These are phyloP conservation scores for Cytospora chrysosperma DNA, from an alignment of 2,329 filamentous ascomycete species.

Conservation along the genomic window DNA sequence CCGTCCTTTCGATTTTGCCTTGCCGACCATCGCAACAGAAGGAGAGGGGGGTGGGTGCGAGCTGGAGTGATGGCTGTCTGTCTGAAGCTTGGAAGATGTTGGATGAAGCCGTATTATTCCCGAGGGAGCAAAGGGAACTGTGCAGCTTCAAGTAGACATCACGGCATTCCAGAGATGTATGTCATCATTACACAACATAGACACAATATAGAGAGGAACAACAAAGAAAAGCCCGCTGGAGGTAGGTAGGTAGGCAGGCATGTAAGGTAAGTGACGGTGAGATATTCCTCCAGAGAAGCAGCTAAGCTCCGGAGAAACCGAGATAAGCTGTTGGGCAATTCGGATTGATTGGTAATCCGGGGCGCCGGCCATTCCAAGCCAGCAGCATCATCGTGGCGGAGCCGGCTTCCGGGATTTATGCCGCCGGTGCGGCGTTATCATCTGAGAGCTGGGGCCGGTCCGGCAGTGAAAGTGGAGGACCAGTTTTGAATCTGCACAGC, in stretches of 20 bases:
- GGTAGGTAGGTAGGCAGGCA: too few species aligned
- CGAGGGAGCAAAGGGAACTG: neutral
- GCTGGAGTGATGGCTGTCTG: neutral
- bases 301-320: neutral
- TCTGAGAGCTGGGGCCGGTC: neutral
- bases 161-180: neutral
- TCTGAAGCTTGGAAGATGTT: neutral
- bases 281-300: neutral
- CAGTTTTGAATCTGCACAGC: neutral
- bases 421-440: neutral
- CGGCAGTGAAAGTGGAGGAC: neutral
- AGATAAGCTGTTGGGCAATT: neutral
- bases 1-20: neutral
- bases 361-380: neutral
- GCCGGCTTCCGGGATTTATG: neutral
- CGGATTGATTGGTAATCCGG: conserved; percentile 13
- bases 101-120: neutral
- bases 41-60: neutral
- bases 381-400: neutral
- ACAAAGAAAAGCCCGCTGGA: too few species aligned
- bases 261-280: neutral
- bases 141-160: neutral
- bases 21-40: neutral
- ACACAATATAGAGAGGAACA: neutral
- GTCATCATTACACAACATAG: neutral